Evolutionary conservation across 2,329 filamentous ascomycete species (phyloP), one percentile per base, ranked within the genome.

Genomic region (Sordariomycetes sp.): DNA sequence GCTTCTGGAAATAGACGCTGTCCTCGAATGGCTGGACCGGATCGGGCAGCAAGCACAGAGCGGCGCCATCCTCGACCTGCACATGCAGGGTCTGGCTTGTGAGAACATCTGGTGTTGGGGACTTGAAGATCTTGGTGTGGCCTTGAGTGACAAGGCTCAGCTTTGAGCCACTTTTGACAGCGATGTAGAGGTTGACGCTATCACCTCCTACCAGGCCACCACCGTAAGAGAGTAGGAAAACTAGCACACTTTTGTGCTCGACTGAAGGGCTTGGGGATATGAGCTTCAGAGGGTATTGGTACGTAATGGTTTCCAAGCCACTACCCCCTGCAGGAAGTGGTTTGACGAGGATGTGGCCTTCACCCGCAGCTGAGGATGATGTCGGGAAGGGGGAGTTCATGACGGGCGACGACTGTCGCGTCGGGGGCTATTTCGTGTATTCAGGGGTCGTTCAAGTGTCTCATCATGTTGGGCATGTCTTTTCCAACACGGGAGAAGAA

Each of bases 51-150:
- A 82, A 65, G 48, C 79, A 81, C 11, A 82, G 61, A 1, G 68
- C 70, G 6, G 66, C 73, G 16, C 57, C 63, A 11, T 63, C 46
- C 17, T 64, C 59, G 34, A 83, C 59, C 4, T 55, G 54, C 21
- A 74, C 67, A 10, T 60, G 53, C 38, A 83, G 55, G 1, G 52
- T 63, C 54, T 83, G 79, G 15, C 67, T 64, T 2, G 79, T 82
- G 30, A 72, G 53, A 10, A 74, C 56, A 27, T 71, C 61, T 23
- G 60, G 59, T 35, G 65, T 62, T 31, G 73, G 57, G 1, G 86
- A 83, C 53, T 92, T 94, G 72, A 94, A 96, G 47, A 98, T 79
- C 63, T 96, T 98, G 39, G 92, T 96, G 59, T 87, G 86, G 34
- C 90, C 90, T 64, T 80, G 76, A 1, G 76, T 81, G 39, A 75